A percentile compares a stretch with the other conserved stretches of the same genome.
Evolutionary conservation across 345 rosid species (phyloP).

Genomic region (Gossypium stocksii): DNA sequence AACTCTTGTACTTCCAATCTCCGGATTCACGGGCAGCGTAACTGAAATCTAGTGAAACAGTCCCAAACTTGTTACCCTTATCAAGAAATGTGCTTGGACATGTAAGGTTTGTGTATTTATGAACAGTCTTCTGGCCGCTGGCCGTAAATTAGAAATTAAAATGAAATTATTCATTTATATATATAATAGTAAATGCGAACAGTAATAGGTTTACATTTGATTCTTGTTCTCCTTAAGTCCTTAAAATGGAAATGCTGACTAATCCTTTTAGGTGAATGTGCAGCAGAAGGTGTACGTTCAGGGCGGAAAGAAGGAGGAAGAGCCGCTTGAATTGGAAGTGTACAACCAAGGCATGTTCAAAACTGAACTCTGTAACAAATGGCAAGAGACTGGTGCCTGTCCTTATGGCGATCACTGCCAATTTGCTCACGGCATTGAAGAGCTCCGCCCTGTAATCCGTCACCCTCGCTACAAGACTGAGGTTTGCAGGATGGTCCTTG

Average conservation of each 20-base stretch:
- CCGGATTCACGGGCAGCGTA: not conserved
- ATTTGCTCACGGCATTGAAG: conserved; percentile 83
- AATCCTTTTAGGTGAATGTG: conserved; percentile 12
- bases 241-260: not conserved
- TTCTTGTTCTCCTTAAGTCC: not conserved
- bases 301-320: conserved; percentile 33
- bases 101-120: not conserved
- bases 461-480: conserved; percentile 95
- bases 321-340: conserved; percentile 57
- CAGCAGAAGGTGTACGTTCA: conserved; percentile 30
- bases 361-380: conserved; percentile 95
- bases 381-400: conserved; percentile 88
- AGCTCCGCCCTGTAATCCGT: conserved; percentile 86
- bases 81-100: not conserved
- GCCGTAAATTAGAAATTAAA: not conserved
- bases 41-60: not conserved
- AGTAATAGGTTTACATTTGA: not conserved
- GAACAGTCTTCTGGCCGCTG: not conserved
- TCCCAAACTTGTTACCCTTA: not conserved
- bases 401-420: conserved; percentile 73
- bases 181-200: not conserved
- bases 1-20: not conserved
- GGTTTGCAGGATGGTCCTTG: conserved; percentile 74
- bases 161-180: not conserved
- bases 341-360: conserved; percentile 84